Evolutionary conservation across 768 basidiomycete species (phyloP), one percentile per base, ranked within the genome.

Genomic region (Boletus reticulatus): DNA sequence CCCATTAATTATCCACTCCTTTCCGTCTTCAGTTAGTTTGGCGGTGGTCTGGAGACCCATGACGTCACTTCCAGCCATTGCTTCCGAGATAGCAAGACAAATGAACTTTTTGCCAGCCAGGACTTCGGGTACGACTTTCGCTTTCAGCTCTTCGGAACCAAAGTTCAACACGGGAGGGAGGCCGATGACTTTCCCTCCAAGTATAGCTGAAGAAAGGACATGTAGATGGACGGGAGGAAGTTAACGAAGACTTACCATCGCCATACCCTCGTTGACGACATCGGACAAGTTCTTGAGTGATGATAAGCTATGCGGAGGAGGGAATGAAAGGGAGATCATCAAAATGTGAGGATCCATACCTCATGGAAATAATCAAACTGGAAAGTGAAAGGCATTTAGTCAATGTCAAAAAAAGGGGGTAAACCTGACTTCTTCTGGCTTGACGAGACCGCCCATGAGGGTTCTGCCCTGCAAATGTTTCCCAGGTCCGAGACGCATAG

Each of bases 401-500:
- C 44, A 56, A 45, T 13, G 8, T 43, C 22, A 49, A 41, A 44
- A n/a, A 44, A 48, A n/a, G n/a, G 22, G 31, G 11, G 17, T 20
- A 31, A 53, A 19, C 53, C 77, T 44, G 44, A 84, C 85, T 73
- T 88, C 81, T 68, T 92, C 89, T 1, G 90, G 89, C 59, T 83
- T 82, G 19, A 94, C 83, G 32, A 87, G 64, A 4, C 89, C 93
- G 53, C 77, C 80, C 78, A 92, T 84, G 4, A 96, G 76, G 8
- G 74, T 79, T n/a, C 80, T 77, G 2, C 92, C 93, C 62, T 90
- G 80, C 42, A 95, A 73, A 63, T 94, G 93, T 64, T 88, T 86
- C 36, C 90, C 92, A 0, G 95, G 95, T 16, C 96, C 96, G 74
- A 95, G 78, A 20, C 91, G 80, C 92, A 97, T 96, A 14, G 92